Conservation (phyloP, 2,329 filamentous ascomycete genomes). For the Hortaea werneckii region DNA sequence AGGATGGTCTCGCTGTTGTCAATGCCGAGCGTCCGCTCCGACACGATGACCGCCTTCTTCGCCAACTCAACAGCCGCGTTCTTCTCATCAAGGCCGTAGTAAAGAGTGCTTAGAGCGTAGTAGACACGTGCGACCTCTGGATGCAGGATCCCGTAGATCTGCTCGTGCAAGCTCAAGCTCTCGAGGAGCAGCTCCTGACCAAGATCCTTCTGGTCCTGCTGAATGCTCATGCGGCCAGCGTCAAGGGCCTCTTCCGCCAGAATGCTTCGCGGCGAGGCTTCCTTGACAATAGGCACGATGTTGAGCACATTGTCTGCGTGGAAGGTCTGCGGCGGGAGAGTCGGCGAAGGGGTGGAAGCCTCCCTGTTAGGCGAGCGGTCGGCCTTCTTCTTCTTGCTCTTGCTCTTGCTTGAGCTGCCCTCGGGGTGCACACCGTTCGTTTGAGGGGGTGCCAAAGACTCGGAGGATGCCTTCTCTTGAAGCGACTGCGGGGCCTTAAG, state of each 20-base stretch:
- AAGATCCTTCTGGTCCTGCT: slow-evolving; percentile 89
- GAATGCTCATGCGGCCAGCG: slow-evolving; percentile 88
- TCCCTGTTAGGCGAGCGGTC: slow-evolving; percentile 37
- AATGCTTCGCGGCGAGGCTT: slow-evolving; percentile 80
- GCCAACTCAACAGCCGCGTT: slow-evolving; percentile 89
- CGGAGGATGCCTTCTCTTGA: slow-evolving; percentile 19
- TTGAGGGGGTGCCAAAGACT: slow-evolving; percentile 21
- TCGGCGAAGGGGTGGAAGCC: slow-evolving; percentile 31
- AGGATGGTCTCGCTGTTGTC: slow-evolving; percentile 90
- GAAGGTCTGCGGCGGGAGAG: slow-evolving; percentile 53
- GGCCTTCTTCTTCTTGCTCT: slow-evolving; percentile 51
- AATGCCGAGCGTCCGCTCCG: slow-evolving; percentile 85
- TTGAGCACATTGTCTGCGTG: slow-evolving; percentile 78
- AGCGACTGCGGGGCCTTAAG: slow-evolving; percentile 9
- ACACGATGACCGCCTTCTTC: slow-evolving; percentile 91
- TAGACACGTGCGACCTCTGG: slow-evolving; percentile 94
- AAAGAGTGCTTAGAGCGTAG: slow-evolving; percentile 88
- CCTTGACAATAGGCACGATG: slow-evolving; percentile 88
- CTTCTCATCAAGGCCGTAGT: slow-evolving; percentile 97
- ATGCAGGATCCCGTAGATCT: slow-evolving; percentile 96
- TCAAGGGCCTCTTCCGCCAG: slow-evolving; percentile 93
- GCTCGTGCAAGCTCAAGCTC: slow-evolving; percentile 89
- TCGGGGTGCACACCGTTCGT: slow-evolving; percentile 22
- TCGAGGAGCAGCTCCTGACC: slow-evolving; percentile 94
- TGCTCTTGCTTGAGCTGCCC: slow-evolving; percentile 27